These are phyloP conservation scores for Casuarina glauca DNA, from an alignment of 306 rosid genomes.

Conservation along the genomic window DNA sequence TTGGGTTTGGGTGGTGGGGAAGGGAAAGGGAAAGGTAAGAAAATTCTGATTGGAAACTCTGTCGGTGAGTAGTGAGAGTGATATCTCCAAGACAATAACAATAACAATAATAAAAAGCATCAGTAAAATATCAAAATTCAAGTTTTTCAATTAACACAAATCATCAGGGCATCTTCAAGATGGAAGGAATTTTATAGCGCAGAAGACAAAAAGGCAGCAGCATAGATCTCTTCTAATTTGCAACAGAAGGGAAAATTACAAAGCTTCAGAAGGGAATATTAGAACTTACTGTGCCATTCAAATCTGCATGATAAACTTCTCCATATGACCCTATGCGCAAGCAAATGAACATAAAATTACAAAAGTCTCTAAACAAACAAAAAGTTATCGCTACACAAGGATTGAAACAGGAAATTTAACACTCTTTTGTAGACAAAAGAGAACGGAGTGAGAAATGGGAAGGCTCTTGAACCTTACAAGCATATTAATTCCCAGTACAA, in stretches of 20 bases:
- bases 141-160: background rate
- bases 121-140: too few relatives aligned
- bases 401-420: background rate
- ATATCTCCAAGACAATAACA: too few relatives aligned
- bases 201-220: conserved; percentile 14
- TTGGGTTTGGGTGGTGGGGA: too few relatives aligned
- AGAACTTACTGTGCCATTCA: conserved; percentile 96
- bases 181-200: conserved; percentile 7
- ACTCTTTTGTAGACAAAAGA: background rate
- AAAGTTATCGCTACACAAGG: background rate
- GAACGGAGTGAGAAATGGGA: background rate
- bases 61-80: too few relatives aligned
- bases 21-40: too few relatives aligned
- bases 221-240: conserved; percentile 7
- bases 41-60: too few relatives aligned
- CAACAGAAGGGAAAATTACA: conserved; percentile 6
- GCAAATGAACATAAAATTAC: conserved; percentile 22
- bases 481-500: background rate
- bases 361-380: conserved; percentile 21
- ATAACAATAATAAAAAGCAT: too few relatives aligned
- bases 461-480: background rate
- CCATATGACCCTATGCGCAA: conserved; percentile 86
- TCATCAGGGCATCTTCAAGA: background rate
- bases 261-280: conserved; percentile 6
- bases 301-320: conserved; percentile 95